A percentile compares a stretch with the other conserved stretches of the same genome.
Evolutionary conservation across 2,329 filamentous ascomycete species (phyloP).

Genomic region (Cytospora piceae): DNA sequence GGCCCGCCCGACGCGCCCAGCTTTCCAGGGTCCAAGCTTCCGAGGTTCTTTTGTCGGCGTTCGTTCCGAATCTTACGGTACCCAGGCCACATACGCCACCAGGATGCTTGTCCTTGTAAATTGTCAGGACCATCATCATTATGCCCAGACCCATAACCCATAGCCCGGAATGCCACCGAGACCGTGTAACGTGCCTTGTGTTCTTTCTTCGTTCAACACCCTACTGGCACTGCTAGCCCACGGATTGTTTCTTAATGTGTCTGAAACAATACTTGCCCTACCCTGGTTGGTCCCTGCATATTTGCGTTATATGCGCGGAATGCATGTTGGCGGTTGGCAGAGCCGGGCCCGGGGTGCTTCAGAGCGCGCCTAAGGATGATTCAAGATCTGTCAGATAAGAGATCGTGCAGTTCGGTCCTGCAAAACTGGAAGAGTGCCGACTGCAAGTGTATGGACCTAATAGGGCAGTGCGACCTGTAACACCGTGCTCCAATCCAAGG

Average conservation of each 20-base stretch:
- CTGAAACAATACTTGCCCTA: constrained; percentile 8
- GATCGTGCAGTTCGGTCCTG: neutral
- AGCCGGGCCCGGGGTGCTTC: neutral
- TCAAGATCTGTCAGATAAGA: constrained; percentile 14
- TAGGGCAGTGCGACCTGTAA: neutral
- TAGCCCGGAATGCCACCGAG: neutral
- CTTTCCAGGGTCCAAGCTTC: constrained; percentile 16
- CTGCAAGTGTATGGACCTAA: neutral
- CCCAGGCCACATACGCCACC: constrained; percentile 1
- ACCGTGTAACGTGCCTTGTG: neutral
- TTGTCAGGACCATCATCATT: neutral
- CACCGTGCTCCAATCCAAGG: constrained; percentile 11
- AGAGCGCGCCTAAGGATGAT: neutral
- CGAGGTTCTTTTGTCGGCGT: neutral
- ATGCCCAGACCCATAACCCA: neutral
- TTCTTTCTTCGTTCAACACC: neutral
- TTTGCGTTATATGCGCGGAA: neutral
- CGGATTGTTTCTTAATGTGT: neutral
- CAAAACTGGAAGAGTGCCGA: neutral
- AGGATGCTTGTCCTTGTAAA: neutral
- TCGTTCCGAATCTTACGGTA: neutral
- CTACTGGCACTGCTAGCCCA: neutral
- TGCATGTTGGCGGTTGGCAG: constrained; percentile 4
- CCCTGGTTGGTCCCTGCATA: neutral
- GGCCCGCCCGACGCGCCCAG: constrained; percentile 20